A percentile compares a stretch with the other conserved stretches of the same genome.
phyloP scores from a whole-genome alignment of 495 filamentous ascomycete species.

The Penicillium cinerascens region DNA sequence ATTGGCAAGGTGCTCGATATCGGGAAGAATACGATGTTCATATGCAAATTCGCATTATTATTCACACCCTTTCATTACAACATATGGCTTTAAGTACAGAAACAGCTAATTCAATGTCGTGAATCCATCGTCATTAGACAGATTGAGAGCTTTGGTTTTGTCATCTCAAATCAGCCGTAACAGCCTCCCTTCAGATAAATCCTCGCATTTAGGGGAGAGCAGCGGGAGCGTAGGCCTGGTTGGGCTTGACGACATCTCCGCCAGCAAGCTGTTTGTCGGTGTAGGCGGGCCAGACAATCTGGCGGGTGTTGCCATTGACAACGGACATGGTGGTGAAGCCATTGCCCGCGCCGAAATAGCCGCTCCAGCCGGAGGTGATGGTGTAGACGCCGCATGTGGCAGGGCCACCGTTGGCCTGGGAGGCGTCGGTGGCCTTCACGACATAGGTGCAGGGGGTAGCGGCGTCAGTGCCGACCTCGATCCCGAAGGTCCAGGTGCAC shows the following conservation, averaged over 20 bases:
- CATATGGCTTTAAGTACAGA: not conserved
- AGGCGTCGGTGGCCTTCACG: slow-evolving; percentile 39
- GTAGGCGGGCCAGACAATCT: slow-evolving; percentile 51
- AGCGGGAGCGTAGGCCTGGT: slow-evolving; percentile 52
- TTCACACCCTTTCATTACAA: not conserved
- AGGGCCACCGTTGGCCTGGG: slow-evolving; percentile 35
- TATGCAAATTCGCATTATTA: not conserved
- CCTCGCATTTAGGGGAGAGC: slow-evolving; percentile 22
- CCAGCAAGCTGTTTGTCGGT: slow-evolving; percentile 42
- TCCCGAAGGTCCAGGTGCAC: slow-evolving; percentile 47
- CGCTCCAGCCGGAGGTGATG: slow-evolving; percentile 54
- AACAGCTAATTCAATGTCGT: not conserved
- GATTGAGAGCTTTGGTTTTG: not conserved
- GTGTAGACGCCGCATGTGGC: slow-evolving; percentile 46
- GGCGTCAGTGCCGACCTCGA: slow-evolving; percentile 36
- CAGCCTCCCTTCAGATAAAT: not conserved
- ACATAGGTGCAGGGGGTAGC: slow-evolving; percentile 36
- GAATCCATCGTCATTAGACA: not conserved
- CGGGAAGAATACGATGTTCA: not conserved
- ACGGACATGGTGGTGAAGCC: slow-evolving; percentile 54
- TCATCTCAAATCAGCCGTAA: not conserved
- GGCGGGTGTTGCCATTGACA: slow-evolving; percentile 35
- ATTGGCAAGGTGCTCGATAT: not conserved
- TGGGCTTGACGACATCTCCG: slow-evolving; percentile 46
- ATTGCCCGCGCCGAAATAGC: slow-evolving; percentile 48